Evolutionary conservation across 228 moss, liverwort and hornwort species (phyloP), one percentile per base, ranked within the genome.

Genomic region (Sphagnum magellanicum): DNA sequence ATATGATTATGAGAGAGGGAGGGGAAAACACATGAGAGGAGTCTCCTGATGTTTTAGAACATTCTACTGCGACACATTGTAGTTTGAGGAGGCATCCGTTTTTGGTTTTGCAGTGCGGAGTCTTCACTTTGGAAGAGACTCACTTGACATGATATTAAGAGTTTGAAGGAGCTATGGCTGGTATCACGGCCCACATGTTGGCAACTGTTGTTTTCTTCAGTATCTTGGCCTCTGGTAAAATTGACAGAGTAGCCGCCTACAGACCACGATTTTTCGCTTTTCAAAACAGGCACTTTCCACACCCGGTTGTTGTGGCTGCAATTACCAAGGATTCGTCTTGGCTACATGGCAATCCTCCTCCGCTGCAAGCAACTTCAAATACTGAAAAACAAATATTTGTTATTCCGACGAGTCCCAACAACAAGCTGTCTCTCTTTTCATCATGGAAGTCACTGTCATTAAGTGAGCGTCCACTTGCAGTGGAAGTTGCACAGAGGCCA

Each of bases 211-310:
- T 55, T 8, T 12, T 55, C 55, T 8, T 55, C 12, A 12, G 55
- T 55, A 2, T 55, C 1, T 55, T 55, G 55, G 55, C 55, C 12
- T 8, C 55, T 55, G 55, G 55, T 8, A 12, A 55, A 12, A 8
- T 55, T 55, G 55, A 8, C 12, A 1, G 9, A 55, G 55, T 55
- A 12, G 55, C 55, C 12, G 55, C 9, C 9, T 55, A 51, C 66
- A 70, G 74, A 50, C 63, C 70, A 0, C 13, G 61, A 63, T 65
- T 61, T 14, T 57, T 10, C 57, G 63, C 67, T n/a, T 48, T 55
- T 13, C 66, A 52, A 47, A 63, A 53, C 4, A 61, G 57, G 50
- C 63, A 64, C 17, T 67, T 67, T 13, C 70, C 70, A 62, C 74
- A 53, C 50, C 6, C 16, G 8, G 47, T 52, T 16, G 58, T 53